These are phyloP conservation scores for Fusarium longipes DNA, from an alignment of 2,329 filamentous ascomycete species.

Conservation along the genomic window DNA sequence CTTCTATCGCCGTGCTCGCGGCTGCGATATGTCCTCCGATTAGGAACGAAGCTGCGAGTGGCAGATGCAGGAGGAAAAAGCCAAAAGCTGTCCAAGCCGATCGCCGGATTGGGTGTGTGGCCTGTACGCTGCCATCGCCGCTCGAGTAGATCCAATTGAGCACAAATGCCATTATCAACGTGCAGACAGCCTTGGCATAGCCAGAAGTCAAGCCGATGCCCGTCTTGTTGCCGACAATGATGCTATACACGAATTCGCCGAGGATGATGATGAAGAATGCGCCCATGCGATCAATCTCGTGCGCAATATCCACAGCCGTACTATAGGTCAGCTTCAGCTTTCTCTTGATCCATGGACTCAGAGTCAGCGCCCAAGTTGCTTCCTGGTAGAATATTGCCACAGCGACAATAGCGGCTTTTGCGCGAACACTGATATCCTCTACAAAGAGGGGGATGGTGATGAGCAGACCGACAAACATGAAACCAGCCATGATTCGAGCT, in stretches of 20 bases:
- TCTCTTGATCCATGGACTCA: slow-evolving; percentile 58
- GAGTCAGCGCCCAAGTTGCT: slow-evolving; percentile 56
- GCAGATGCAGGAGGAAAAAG: slow-evolving; percentile 59
- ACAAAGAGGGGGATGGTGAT: slow-evolving; percentile 58
- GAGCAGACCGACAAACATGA: slow-evolving; percentile 56
- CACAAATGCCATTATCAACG: slow-evolving; percentile 61
- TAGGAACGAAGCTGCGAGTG: slow-evolving; percentile 58
- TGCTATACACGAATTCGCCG: slow-evolving; percentile 61
- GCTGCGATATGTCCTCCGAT: slow-evolving; percentile 61
- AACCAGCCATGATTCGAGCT: slow-evolving; percentile 56
- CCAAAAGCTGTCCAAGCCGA: slow-evolving; percentile 58
- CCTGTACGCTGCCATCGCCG: slow-evolving; percentile 58
- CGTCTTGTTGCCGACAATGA: slow-evolving; percentile 60
- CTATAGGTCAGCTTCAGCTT: slow-evolving; percentile 57
- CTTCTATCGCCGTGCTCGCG: slow-evolving; percentile 52
- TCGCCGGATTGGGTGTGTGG: slow-evolving; percentile 58
- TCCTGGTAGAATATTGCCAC: slow-evolving; percentile 58
- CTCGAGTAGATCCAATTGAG: slow-evolving; percentile 63
- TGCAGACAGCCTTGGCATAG: slow-evolving; percentile 60
- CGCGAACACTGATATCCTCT: slow-evolving; percentile 53
- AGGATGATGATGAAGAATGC: slow-evolving; percentile 65
- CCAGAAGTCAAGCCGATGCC: slow-evolving; percentile 57
- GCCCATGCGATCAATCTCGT: slow-evolving; percentile 62
- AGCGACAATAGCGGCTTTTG: slow-evolving; percentile 57
- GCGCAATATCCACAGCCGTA: slow-evolving; percentile 61